Conservation (phyloP, 2,329 filamentous ascomycete genomes). For the Colletotrichum shisoi region DNA sequence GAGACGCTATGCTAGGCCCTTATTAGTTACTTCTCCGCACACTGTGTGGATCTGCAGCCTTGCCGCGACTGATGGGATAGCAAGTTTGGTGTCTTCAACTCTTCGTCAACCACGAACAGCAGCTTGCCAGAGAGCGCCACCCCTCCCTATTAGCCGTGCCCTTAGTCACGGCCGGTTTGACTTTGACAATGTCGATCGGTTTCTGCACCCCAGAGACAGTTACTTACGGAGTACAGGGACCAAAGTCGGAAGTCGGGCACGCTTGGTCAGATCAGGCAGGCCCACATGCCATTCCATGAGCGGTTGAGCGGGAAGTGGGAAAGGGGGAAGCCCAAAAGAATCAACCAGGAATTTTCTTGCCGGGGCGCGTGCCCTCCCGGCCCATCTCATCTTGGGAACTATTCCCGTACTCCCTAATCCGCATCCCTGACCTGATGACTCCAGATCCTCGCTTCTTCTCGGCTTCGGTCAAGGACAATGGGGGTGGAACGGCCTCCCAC, state of each 20-base stretch:
- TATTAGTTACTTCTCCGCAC: too few species aligned
- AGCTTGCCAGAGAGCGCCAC: slow-evolving; percentile 19
- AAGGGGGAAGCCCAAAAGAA: slow-evolving; percentile 21
- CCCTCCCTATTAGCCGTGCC: neutral
- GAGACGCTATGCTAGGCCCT: too few species aligned
- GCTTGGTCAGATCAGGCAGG: slow-evolving; percentile 29
- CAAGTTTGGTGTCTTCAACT: slow-evolving; percentile 4
- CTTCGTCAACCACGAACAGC: slow-evolving; percentile 19
- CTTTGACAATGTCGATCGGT: slow-evolving; percentile 10
- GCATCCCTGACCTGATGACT: slow-evolving; percentile 19
- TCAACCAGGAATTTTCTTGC: slow-evolving; percentile 7
- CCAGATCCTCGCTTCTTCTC: slow-evolving; percentile 17
- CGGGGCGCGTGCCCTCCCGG: slow-evolving; percentile 8
- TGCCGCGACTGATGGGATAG: too few species aligned
- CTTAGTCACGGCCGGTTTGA: slow-evolving; percentile 10
- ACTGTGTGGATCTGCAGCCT: too few species aligned
- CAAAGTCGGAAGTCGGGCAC: slow-evolving; percentile 8
- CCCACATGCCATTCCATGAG: slow-evolving; percentile 21
- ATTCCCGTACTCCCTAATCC: neutral
- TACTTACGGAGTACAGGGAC: neutral
- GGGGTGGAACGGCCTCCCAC: slow-evolving; percentile 14
- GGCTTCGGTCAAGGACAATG: slow-evolving; percentile 15
- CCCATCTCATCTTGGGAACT: slow-evolving; percentile 1
- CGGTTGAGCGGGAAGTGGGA: slow-evolving; percentile 28
- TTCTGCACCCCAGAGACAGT: slow-evolving; percentile 3